A percentile compares a stretch with the other conserved stretches of the same genome.
Evolutionary conservation across 805 yeast genomes (phyloP).

Genomic region (Ogataea siamensis): DNA sequence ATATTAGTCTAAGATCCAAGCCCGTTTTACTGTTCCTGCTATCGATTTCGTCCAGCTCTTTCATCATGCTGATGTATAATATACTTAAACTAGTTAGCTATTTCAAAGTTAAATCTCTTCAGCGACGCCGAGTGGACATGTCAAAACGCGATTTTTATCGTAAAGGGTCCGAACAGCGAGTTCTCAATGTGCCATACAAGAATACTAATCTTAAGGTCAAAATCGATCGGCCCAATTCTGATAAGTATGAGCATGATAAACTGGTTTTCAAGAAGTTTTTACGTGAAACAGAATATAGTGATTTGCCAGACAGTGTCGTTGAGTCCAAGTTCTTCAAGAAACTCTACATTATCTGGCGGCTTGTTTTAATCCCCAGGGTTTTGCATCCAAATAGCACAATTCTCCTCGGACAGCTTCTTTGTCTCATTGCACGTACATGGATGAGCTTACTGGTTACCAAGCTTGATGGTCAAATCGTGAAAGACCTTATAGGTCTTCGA

Average conservation of each 20-base stretch:
- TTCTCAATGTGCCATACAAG: slow-evolving; percentile 50
- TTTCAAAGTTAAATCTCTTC: slow-evolving; percentile 13
- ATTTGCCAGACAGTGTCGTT: slow-evolving; percentile 10
- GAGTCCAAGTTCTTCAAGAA: slow-evolving; percentile 70
- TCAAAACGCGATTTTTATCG: slow-evolving; percentile 10
- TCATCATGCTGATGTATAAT: slow-evolving; percentile 25
- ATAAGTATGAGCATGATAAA: slow-evolving; percentile 54
- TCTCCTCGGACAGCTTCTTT: slow-evolving; percentile 66
- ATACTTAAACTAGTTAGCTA: slow-evolving; percentile 24
- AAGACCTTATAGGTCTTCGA: slow-evolving; percentile 80
- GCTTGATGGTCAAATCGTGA: slow-evolving; percentile 88
- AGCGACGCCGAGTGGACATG: slow-evolving; percentile 1
- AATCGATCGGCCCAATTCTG: slow-evolving; percentile 47
- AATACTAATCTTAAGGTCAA: slow-evolving; percentile 37
- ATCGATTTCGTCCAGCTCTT: slow-evolving; percentile 28
- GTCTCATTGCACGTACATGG: slow-evolving; percentile 82
- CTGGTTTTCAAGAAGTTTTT: slow-evolving; percentile 48
- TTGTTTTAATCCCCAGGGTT: slow-evolving; percentile 72
- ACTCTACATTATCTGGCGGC: slow-evolving; percentile 68
- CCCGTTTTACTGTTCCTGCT: slow-evolving; percentile 34
- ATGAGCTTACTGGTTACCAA: slow-evolving; percentile 80
- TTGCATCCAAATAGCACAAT: slow-evolving; percentile 65
- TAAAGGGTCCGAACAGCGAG: slow-evolving; percentile 28
- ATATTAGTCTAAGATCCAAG: slow-evolving; percentile 31
- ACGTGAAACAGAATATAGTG: slow-evolving; percentile 27